Base-by-base conservation (phyloP, 352 stramenopile species). In the Phytophthora nicotianae region DNA sequence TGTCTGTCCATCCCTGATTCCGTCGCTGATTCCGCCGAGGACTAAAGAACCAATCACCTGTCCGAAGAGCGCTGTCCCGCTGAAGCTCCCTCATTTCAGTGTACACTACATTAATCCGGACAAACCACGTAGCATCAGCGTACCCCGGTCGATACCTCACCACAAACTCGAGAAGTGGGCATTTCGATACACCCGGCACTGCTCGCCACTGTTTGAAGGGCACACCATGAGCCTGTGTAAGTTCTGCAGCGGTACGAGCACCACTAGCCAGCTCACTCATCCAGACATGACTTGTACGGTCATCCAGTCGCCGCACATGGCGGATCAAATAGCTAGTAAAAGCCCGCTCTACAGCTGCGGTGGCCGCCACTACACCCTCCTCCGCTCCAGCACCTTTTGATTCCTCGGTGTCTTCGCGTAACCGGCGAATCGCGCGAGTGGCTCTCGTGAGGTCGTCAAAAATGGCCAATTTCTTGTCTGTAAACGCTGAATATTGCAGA, bases 21-120 rank as follows among this genome's bases (percentile, higher is more conserved):
- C 86, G 79, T 16, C 85, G 76, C 41, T 91, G 77, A 8, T 89
- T 77, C 17, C 85, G 83, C 21, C 83, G 72, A 5, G 87, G 83
- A 46, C 86, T 90, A 70, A 83, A 90, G 46, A 96, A 93, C 84
- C 81, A 93, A 50, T 96, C 87, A 3, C 83, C 83, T 27, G 70
- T 74, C 19, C 87, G 77, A 32, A 86, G 58, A 8, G 68, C 58
- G 4, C 71, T 80, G 45, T 93, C 85, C 0, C 83, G 80, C 65
- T 91, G 86, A 40, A 94, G 88, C 45, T 92, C 86, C 42, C 92
- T 79, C 75, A 93, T 86, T 58, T 96, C 87, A 21, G 87, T 89
- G 64, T 94, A 96, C 33, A 96, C 77, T 16, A 96, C 87, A 63
- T 96, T 96, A 26, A 93, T 63, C 3, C 80, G 81, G 26, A 93